Evolutionary conservation across 129 eudicot species (phyloP), one percentile per base, ranked within the genome.

Genomic region (Pseudognaphalium luteoalbum): DNA sequence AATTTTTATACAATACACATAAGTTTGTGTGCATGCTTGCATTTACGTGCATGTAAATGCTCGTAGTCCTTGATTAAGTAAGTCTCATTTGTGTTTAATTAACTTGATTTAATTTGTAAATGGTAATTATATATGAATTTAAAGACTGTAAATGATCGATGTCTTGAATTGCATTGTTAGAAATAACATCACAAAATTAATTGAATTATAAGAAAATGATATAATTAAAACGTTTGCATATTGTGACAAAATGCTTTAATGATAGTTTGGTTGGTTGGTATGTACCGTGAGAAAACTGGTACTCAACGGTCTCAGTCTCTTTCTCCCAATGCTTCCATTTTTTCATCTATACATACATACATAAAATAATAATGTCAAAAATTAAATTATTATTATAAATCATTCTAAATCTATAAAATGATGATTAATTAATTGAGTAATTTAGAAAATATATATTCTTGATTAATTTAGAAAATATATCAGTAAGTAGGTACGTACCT

Each of bases 291-390:
- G 82, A 81, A 51, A 74, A 86, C 9, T 87, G 89, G 41, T 89
- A 89, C 67, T 87, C 86, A 5, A 76, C 42, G 0, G 96, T 86
- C 72, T 68, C 78, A 4, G 96, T 87, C 71, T 89, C 96, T 39
- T 89, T 84, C 79, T 89, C 96, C 96, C 91, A 89, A 0, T 78
- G 78, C 58, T 77, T 89, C 96, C 96, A 89, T 85, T 33, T 82
- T 19, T 83, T 82, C 96, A 80, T 80, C 84, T 80, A 74, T 7
- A 58, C 16, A 32, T 4, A 12, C 19, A 4, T 37, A 54, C 28
- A 25, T 25, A 25, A 0, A 25, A 25, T 50, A n/a, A 29, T 34
- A 54, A 64, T 15, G 15, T 8, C 37, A 56, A 8, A 25, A 25
- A 25, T 0, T 25, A 25, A 25, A 25, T 25, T 25, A 25, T 25